These are phyloP conservation scores for Arthrobotrys sinensis DNA, from an alignment of 2,329 filamentous ascomycete species.

Conservation along the genomic window DNA sequence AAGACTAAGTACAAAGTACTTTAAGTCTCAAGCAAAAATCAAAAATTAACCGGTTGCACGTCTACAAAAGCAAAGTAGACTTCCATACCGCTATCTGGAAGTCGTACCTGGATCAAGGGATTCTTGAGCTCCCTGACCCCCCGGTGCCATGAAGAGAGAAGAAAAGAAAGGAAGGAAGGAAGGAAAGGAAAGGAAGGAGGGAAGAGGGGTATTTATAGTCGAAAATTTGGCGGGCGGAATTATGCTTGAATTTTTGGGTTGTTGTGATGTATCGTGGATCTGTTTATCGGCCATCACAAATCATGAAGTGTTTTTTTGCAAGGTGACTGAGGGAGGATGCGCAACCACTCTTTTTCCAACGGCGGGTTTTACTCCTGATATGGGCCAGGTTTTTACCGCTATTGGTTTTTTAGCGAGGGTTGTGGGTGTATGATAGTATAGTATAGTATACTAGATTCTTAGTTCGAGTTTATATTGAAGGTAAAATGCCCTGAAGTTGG, in stretches of 20 bases:
- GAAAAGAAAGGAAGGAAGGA: conserved; percentile 3
- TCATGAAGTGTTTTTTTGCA: no score
- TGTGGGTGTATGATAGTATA: conserved; percentile 24
- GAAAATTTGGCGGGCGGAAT: no score
- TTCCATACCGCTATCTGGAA: no score
- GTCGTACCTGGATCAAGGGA: background rate
- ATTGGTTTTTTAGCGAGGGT: conserved; percentile 55
- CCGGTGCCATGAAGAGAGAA: conserved; percentile 6
- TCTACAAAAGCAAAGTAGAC: no score
- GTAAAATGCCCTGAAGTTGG: background rate
- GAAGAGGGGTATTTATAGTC: conserved; percentile 7
- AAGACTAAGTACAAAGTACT: conserved; percentile 24
- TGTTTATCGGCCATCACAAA: no score
- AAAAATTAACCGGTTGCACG: background rate
- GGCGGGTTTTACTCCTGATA: conserved; percentile 19
- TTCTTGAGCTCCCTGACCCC: conserved; percentile 12
- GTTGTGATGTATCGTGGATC: no score
- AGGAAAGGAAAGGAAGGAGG: background rate
- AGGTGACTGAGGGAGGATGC: no score
- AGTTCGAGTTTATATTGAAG: background rate
- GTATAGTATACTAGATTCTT: background rate
- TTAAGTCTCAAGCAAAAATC: conserved; percentile 6
- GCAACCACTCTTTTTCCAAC: conserved; percentile 33
- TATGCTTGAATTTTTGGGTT: no score
- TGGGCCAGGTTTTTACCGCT: conserved; percentile 39